phyloP scores from a whole-genome alignment of 75 land plant species.

The Picea sitchensis region DNA sequence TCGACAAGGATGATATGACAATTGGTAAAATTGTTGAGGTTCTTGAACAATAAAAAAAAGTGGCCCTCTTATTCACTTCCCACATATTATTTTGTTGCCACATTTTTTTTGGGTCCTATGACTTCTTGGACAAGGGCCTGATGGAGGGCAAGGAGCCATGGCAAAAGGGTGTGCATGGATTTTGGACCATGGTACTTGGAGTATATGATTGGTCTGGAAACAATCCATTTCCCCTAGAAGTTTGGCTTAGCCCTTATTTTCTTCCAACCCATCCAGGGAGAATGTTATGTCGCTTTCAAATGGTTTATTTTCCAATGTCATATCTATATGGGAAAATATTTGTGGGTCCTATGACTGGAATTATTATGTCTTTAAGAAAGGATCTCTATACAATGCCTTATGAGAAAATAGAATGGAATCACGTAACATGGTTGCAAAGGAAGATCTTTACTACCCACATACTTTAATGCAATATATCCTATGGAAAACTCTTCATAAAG shows the following conservation, averaged over 20 bases:
- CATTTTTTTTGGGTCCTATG: constrained; percentile 3
- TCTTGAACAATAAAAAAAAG: too few species aligned
- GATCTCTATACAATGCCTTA: constrained; percentile 70
- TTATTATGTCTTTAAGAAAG: constrained; percentile 58
- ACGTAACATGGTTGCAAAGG: constrained; percentile 92
- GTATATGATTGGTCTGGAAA: constrained; percentile 93
- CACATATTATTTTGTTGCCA: too few species aligned
- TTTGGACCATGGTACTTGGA: constrained; percentile 96
- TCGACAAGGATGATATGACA: too few species aligned
- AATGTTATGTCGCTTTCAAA: constrained; percentile 97
- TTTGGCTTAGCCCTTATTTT: constrained; percentile 81
- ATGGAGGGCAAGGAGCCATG: constrained; percentile 71
- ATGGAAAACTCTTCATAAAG: constrained; percentile 79
- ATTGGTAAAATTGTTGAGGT: too few species aligned
- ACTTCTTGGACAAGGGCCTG: constrained; percentile 80
- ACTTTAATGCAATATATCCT: constrained; percentile 83
- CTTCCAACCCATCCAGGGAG: constrained; percentile 97
- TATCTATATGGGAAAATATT: constrained; percentile 89
- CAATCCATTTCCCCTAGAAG: constrained; percentile 94
- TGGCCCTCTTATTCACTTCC: too few species aligned
- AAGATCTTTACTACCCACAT: constrained; percentile 95
- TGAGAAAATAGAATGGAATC: constrained; percentile 74
- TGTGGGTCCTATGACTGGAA: constrained; percentile 69
- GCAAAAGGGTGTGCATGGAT: constrained; percentile 82
- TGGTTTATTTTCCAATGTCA: constrained; percentile 96